These are phyloP conservation scores for Boletus rufocinnamomeus DNA, from an alignment of 768 basidiomycete species.

Conservation along the genomic window DNA sequence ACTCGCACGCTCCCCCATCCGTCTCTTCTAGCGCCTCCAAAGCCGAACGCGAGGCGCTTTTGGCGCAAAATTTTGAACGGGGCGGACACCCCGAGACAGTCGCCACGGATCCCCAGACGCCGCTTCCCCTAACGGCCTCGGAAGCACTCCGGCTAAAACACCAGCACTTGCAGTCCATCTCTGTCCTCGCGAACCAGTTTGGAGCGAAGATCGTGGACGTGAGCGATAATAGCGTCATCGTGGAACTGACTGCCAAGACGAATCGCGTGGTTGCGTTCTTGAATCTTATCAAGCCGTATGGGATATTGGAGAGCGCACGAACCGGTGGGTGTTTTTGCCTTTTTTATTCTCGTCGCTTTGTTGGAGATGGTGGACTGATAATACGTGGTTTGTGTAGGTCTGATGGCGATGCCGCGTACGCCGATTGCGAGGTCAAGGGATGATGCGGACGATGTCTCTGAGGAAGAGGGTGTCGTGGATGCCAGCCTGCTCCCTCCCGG, in stretches of 20 bases:
- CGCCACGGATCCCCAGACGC: constrained; percentile 23
- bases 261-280: constrained; percentile 91
- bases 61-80: constrained; percentile 80
- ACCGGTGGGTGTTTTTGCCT: constrained; percentile 61
- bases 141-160: constrained; percentile 90
- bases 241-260: constrained; percentile 94
- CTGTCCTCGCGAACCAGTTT: constrained; percentile 82
- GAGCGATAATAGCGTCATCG: constrained; percentile 91
- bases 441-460: constrained; percentile 56
- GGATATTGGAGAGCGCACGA: constrained; percentile 91
- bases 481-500: constrained; percentile 94
- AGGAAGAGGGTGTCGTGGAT: constrained; percentile 68
- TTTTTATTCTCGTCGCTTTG: background rate
- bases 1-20: background rate
- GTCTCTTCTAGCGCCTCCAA: constrained; percentile 44
- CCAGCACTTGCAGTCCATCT: constrained; percentile 86
- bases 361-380: background rate
- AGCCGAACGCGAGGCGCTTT: constrained; percentile 65
- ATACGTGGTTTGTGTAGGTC: constrained; percentile 47
- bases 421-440: constrained; percentile 67
- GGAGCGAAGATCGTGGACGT: constrained; percentile 93
- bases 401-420: constrained; percentile 98
- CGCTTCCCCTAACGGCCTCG: constrained; percentile 64
- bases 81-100: constrained; percentile 42
- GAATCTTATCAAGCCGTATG: constrained; percentile 88